Evolutionary conservation across 2,329 filamentous ascomycete genomes (phyloP), one percentile per base, ranked within the genome.

Genomic region (Biscogniauxia marginata): DNA sequence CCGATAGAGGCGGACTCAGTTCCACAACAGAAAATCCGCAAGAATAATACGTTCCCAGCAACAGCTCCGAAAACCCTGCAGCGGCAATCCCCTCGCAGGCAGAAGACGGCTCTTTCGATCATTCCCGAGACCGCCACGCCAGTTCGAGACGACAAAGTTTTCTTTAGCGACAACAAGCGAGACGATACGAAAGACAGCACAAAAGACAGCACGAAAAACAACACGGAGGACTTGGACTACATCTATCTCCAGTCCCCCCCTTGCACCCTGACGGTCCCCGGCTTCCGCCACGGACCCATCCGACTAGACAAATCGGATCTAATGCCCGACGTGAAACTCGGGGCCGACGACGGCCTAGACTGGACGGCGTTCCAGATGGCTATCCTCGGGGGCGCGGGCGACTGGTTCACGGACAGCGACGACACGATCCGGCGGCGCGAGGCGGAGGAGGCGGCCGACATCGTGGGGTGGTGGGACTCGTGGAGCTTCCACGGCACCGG

Each of bases 301-400:
- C 76, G 81, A 3, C 69, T 86, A 49, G 66, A 75, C 51, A 79
- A 78, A 62, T 69, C 74, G 2, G 77, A 82, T 50, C 64, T 77
- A 7, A 62, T 69, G 20, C 72, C 65, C 8, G 70, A 73, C 21
- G 61, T 70, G 54, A 75, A 72, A 56, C 71, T 75, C 7, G 70
- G 69, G 19, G 73, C 74, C 24, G 82, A 83, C 50, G 80, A 81
- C 49, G 78, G 75, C 7, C 69, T 86, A 3, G 84, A 87, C 73
- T 86, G 84, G 84, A 84, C 80, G 5, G 83, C 84, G 3, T 87
- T 86, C 66, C 84, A 87, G 69, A 85, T 86, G 78, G 84, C 84
- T 16, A 85, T 86, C 50, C 71, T 82, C 0, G 83, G 84, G 45
- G 82, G 81, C 4, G 79, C 80, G 2, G 81, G 79, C 24, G 81